Evolutionary conservation across 495 filamentous ascomycete genomes (phyloP).

Genomic region (Xylaria sp.): DNA sequence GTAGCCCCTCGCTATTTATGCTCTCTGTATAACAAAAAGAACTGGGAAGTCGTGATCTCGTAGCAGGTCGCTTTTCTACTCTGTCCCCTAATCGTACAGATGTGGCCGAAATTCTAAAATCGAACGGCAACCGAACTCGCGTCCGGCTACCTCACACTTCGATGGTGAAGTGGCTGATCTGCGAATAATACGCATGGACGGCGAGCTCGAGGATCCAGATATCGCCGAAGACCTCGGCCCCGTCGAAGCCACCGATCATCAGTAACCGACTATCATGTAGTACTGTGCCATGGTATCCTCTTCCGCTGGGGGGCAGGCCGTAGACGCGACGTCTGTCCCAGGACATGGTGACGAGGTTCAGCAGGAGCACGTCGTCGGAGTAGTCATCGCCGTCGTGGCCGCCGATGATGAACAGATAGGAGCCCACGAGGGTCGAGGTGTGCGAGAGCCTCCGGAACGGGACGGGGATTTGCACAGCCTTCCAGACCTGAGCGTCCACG

Average conservation of each 20-base stretch:
- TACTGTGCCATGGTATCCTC: slow-evolving; percentile 69
- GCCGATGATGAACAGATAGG: slow-evolving; percentile 70
- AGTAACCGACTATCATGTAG: slow-evolving; percentile 66
- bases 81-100: slow-evolving; percentile 13
- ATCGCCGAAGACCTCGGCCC: slow-evolving; percentile 67
- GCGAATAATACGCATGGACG: slow-evolving; percentile 70
- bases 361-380: slow-evolving; percentile 66
- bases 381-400: slow-evolving; percentile 74
- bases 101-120: background rate
- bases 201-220: slow-evolving; percentile 69
- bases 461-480: slow-evolving; percentile 56
- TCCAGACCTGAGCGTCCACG: slow-evolving; percentile 63
- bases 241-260: slow-evolving; percentile 69
- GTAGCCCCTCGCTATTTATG: slow-evolving; percentile 13
- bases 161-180: slow-evolving; percentile 71
- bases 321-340: slow-evolving; percentile 70
- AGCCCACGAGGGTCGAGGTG: slow-evolving; percentile 69
- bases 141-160: slow-evolving; percentile 56
- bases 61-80: slow-evolving; percentile 17
- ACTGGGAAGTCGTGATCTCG: slow-evolving; percentile 20
- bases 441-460: slow-evolving; percentile 67
- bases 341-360: slow-evolving; percentile 72
- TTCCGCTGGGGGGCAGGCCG: slow-evolving; percentile 64
- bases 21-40: slow-evolving; percentile 6
- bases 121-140: background rate